phyloP scores from a whole-genome alignment of 228 moss, liverwort and hornwort genomes.

The Sphagnum magellanicum region DNA sequence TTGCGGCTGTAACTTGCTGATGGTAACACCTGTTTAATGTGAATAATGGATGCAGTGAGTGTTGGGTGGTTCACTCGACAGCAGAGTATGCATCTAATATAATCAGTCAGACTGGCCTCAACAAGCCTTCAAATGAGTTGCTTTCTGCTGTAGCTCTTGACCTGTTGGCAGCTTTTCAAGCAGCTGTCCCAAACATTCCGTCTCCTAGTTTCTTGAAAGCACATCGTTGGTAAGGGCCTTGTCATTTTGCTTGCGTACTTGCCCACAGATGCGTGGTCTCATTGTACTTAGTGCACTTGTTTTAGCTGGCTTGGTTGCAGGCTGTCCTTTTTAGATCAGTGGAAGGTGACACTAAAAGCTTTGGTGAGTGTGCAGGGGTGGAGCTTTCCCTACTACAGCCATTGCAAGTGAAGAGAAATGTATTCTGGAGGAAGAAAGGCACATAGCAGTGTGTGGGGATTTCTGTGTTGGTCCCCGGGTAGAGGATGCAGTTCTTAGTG shows the following conservation, averaged over 20 bases:
- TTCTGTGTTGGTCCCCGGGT: conserved; percentile 69
- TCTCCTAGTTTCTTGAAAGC: conserved; percentile 62
- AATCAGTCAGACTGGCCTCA: conserved; percentile 57
- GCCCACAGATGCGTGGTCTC: neutral
- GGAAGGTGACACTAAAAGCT: too few relatives aligned
- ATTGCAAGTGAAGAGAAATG: conserved; percentile 64
- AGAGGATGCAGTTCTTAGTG: conserved; percentile 80
- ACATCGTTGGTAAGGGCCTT: conserved; percentile 67
- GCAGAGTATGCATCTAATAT: conserved; percentile 52
- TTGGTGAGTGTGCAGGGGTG: conserved; percentile 51
- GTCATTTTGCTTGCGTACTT: neutral
- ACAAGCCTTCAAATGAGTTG: conserved; percentile 68
- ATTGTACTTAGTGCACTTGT: too few relatives aligned
- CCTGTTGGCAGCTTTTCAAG: conserved; percentile 65
- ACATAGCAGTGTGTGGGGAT: conserved; percentile 73
- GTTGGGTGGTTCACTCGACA: conserved; percentile 89
- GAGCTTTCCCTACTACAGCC: conserved; percentile 67
- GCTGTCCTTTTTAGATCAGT: too few relatives aligned
- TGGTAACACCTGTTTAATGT: neutral
- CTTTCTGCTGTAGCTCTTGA: conserved; percentile 60
- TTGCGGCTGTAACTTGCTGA: neutral
- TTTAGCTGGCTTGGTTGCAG: too few relatives aligned
- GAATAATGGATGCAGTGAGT: conserved; percentile 44
- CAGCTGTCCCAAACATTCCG: conserved; percentile 56
- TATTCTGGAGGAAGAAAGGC: conserved; percentile 30